phyloP scores from a whole-genome alignment of 1,139 yeast species.

The Lodderomyces oxycetoniae region DNA sequence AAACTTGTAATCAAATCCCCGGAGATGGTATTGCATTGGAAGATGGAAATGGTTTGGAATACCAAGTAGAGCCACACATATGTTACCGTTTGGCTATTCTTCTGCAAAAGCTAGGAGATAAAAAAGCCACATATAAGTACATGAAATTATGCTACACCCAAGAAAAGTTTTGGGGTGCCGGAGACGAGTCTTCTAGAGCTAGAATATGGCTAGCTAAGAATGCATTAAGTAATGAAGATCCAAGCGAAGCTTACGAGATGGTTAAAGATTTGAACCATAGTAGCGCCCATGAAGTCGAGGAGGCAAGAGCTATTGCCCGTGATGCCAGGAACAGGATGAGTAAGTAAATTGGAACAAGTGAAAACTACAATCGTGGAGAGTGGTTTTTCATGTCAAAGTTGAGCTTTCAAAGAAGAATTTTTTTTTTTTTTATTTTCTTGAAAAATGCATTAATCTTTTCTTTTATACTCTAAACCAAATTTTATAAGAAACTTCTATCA shows the following conservation, averaged over 20 bases:
- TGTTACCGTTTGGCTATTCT: slow-evolving; percentile 66
- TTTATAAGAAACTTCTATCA: too few species aligned
- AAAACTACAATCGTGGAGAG: not conserved
- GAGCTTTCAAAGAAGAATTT: too few species aligned
- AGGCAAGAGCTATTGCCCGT: slow-evolving; percentile 78
- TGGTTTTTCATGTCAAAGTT: too few species aligned
- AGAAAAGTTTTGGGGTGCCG: slow-evolving; percentile 61
- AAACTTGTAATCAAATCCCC: not conserved
- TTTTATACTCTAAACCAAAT: too few species aligned
- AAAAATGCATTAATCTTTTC: too few species aligned
- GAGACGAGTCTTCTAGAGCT: slow-evolving; percentile 78
- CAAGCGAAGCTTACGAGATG: slow-evolving; percentile 65
- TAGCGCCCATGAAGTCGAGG: slow-evolving; percentile 80
- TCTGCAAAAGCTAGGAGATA: slow-evolving; percentile 53
- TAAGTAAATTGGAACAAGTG: too few species aligned
- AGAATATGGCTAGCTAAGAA: slow-evolving; percentile 80
- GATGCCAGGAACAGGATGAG: slow-evolving; percentile 53
- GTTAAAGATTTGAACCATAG: slow-evolving; percentile 76
- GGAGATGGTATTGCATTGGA: not conserved
- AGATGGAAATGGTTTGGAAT: slow-evolving; percentile 5
- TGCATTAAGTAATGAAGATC: slow-evolving; percentile 55
- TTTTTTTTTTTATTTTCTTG: too few species aligned
- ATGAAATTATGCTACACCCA: slow-evolving; percentile 73
- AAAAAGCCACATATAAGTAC: slow-evolving; percentile 52
- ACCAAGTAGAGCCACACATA: slow-evolving; percentile 43